These are phyloP conservation scores for Catharanthus roseus DNA, from an alignment of 257 asterid species.

Conservation along the genomic window DNA sequence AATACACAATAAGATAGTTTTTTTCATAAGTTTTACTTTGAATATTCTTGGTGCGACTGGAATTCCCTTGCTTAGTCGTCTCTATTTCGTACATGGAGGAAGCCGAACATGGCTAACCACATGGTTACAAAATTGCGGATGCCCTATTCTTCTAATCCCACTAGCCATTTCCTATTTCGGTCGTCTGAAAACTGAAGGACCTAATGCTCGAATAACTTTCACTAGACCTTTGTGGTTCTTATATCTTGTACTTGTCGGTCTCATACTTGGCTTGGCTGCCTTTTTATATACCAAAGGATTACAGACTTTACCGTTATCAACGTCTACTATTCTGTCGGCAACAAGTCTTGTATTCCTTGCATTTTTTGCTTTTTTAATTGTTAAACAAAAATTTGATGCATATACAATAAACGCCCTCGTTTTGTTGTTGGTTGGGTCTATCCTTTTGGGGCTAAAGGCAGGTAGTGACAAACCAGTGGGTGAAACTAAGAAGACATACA, in stretches of 20 bases:
- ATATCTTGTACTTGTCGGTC: neutral
- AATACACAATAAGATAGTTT: neutral
- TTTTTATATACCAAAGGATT: neutral
- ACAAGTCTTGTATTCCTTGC: conserved; percentile 24
- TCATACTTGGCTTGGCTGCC: neutral
- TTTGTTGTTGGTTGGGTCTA: conserved; percentile 24
- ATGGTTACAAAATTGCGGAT: conserved; percentile 16
- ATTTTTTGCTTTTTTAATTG: conserved; percentile 25
- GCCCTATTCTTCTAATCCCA: conserved; percentile 22
- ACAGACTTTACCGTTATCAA: conserved; percentile 16
- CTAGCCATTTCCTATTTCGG: conserved; percentile 3
- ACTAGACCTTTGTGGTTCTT: neutral
- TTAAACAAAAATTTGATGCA: conserved; percentile 23
- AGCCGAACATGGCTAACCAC: conserved; percentile 19
- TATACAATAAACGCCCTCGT: conserved; percentile 24
- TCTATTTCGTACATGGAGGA: conserved; percentile 28
- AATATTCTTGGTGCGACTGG: conserved; percentile 15
- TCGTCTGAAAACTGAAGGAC: conserved; percentile 6
- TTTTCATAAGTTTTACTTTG: neutral
- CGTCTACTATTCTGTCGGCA: conserved; percentile 20
- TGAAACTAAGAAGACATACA: conserved; percentile 19
- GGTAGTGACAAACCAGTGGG: conserved; percentile 21
- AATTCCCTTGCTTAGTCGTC: conserved; percentile 24
- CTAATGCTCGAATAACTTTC: neutral
- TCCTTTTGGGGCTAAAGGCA: conserved; percentile 20